Conservation (phyloP, 129 eudicot genomes). For the Saposhnikovia divaricata region DNA sequence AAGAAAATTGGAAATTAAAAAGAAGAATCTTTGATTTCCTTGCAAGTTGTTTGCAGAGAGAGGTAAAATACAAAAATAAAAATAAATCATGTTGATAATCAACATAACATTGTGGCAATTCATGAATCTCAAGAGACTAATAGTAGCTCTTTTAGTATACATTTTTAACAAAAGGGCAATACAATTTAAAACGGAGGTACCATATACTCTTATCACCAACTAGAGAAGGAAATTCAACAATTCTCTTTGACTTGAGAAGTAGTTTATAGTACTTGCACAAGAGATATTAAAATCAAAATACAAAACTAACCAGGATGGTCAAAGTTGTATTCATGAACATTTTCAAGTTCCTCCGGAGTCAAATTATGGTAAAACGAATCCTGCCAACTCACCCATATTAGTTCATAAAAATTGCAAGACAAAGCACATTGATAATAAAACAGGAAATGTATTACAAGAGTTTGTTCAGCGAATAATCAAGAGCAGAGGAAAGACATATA, state of each 20-base stretch:
- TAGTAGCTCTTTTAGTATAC: not conserved
- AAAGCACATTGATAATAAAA: not conserved
- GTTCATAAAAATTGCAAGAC: not conserved
- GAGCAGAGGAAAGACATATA: not conserved
- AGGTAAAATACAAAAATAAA: not conserved
- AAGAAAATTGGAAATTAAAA: no score
- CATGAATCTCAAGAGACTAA: not conserved
- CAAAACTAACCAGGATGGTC: constrained; percentile 85
- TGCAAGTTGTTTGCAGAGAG: not conserved
- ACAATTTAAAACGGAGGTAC: not conserved
- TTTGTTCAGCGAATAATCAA: not conserved
- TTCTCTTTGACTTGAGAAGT: no score
- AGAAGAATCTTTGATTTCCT: not conserved
- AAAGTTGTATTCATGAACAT: constrained; percentile 85
- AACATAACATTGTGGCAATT: not conserved
- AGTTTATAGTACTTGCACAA: not conserved
- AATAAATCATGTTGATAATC: not conserved
- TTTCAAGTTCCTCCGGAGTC: constrained; percentile 71
- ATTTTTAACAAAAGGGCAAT: not conserved
- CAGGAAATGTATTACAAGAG: no score
- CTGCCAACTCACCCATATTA: constrained; percentile 25
- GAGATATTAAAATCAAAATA: not conserved
- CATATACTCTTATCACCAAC: no score
- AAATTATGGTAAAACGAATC: constrained; percentile 90
- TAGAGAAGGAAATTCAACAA: no score